A percentile compares a stretch with the other conserved stretches of the same genome.
phyloP scores from a whole-genome alignment of 345 rosid species.

The Moricandia arvensis region DNA sequence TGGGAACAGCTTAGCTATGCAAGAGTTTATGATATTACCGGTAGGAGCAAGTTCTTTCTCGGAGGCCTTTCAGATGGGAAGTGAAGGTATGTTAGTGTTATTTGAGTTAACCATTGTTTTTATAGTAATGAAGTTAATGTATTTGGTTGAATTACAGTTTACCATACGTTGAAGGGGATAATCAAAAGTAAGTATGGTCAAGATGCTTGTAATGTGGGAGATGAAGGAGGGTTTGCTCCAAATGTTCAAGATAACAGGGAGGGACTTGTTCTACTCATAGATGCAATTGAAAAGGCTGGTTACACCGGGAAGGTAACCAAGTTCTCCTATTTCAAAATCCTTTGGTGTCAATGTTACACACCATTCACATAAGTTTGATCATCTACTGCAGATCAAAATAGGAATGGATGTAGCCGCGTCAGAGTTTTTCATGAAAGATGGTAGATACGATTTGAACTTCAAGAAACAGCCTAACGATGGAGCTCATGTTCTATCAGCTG shows the following conservation, averaged over 20 bases:
- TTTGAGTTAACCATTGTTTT: background rate
- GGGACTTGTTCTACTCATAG: conserved; percentile 88
- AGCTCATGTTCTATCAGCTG: conserved; percentile 74
- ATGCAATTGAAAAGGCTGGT: conserved; percentile 97
- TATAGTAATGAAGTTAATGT: background rate
- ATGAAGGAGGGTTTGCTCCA: conserved; percentile 98
- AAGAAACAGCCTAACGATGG: conserved; percentile 97
- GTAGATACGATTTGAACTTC: conserved; percentile 86
- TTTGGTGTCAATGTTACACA: background rate
- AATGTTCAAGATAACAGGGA: conserved; percentile 98
- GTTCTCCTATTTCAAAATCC: background rate
- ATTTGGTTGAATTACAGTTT: conserved; percentile 50
- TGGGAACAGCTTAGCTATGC: conserved; percentile 97
- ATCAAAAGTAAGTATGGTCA: conserved; percentile 91
- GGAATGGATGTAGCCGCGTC: conserved; percentile 99
- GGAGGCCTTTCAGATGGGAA: conserved; percentile 90
- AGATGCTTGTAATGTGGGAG: conserved; percentile 99
- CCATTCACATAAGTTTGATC: background rate
- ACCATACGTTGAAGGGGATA: conserved; percentile 83
- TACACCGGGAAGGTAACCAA: conserved; percentile 78
- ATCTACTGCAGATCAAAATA: conserved; percentile 71
- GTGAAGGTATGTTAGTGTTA: conserved; percentile 70
- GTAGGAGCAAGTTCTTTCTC: conserved; percentile 88
- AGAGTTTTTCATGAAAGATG: conserved; percentile 81
- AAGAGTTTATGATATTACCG: conserved; percentile 94